Conservation (phyloP, 2,329 filamentous ascomycete genomes). For the Ophiocordyceps camponoti-leonardi region DNA sequence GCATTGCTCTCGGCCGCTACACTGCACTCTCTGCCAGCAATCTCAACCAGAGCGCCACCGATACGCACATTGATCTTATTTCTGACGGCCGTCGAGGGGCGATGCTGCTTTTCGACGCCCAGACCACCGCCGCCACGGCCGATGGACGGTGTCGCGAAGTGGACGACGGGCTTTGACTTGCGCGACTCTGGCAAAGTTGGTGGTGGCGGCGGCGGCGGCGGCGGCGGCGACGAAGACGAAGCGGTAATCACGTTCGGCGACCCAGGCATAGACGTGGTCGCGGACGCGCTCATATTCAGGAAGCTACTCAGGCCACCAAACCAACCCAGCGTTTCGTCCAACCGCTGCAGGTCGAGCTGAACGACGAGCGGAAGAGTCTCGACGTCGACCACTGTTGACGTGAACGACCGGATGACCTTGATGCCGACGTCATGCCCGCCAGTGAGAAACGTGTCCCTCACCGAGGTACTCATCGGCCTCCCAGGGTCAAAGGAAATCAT, state of each 20-base stretch:
- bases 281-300: constrained; percentile 74
- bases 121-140: not conserved
- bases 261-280: constrained; percentile 48
- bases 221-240: too few species aligned
- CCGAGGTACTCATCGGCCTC: constrained; percentile 39
- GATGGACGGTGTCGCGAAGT: constrained; percentile 36
- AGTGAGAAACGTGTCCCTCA: constrained; percentile 39
- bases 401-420: constrained; percentile 27
- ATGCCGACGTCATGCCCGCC: constrained; percentile 40
- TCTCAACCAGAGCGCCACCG: constrained; percentile 55
- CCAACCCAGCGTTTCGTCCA: constrained; percentile 77
- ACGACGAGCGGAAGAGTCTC: constrained; percentile 63
- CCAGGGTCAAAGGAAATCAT: constrained; percentile 46
- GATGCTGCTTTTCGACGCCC: constrained; percentile 18
- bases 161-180: constrained; percentile 35
- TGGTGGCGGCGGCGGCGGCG: not conserved
- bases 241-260: not conserved
- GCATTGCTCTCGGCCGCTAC: constrained; percentile 62
- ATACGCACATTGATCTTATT: constrained; percentile 64
- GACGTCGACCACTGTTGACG: constrained; percentile 39
- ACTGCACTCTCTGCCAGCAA: constrained; percentile 65
- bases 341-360: constrained; percentile 56
- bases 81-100: constrained; percentile 17
- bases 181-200: constrained; percentile 13
- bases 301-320: constrained; percentile 88